Percentiles rank a stretch among this genome's conserved stretches.
Conservation (phyloP, 139 green algal species). For the Limnomonas spitsbergensis region DNA sequence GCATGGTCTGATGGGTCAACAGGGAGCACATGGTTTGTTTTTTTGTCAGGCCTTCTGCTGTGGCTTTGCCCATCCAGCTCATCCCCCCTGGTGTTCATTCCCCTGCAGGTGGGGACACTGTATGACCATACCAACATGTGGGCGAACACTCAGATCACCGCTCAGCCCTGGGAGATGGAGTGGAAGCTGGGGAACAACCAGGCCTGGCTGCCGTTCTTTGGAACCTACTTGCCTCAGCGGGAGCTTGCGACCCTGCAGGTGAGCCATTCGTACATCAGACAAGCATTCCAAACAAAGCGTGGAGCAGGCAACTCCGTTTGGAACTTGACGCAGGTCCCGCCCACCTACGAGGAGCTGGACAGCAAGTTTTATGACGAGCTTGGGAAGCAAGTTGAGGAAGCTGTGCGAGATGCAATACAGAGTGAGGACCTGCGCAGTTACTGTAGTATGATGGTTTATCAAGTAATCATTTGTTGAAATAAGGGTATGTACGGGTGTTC, state of each 20-base stretch:
- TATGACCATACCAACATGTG: constrained; percentile 60
- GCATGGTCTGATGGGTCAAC: not conserved
- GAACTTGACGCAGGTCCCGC: constrained; percentile 34
- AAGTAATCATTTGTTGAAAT: too few species aligned
- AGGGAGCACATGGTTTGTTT: too few species aligned
- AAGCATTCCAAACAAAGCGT: too few species aligned
- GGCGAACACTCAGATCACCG: constrained; percentile 52
- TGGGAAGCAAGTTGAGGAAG: constrained; percentile 48
- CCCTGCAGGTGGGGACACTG: constrained; percentile 46
- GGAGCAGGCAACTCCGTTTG: too few species aligned
- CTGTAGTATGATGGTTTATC: not conserved
- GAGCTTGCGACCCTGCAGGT: constrained; percentile 50
- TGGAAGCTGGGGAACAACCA: constrained; percentile 44
- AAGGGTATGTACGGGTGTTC: too few species aligned
- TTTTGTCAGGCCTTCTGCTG: too few species aligned
- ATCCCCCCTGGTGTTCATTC: too few species aligned
- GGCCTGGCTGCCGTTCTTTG: constrained; percentile 9
- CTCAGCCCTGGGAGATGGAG: constrained; percentile 52
- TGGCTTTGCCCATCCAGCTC: too few species aligned
- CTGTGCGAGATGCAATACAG: constrained; percentile 37
- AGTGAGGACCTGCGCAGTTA: constrained; percentile 28
- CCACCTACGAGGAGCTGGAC: constrained; percentile 43
- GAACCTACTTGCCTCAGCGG: constrained; percentile 24
- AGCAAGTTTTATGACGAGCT: constrained; percentile 55
- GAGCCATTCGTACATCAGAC: not conserved